Percentiles rank a stretch among this genome's conserved stretches.
These are phyloP conservation scores for Candida hungchunana DNA, from an alignment of 805 yeast genomes.

Conservation along the genomic window DNA sequence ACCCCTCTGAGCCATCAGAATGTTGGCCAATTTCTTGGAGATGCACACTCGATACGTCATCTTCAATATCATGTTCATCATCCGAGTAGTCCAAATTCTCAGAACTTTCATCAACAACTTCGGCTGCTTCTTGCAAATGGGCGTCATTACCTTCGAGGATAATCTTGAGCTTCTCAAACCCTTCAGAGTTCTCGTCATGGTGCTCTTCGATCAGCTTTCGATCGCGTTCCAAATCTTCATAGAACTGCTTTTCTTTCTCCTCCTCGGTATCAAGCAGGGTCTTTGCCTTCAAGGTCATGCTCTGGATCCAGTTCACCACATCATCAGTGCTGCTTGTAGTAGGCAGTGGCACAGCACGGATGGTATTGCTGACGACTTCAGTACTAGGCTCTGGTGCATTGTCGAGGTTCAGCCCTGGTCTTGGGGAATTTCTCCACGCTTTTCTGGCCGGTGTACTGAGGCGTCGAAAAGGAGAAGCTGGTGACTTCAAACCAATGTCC, in stretches of 20 bases:
- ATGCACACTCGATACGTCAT: too few relatives aligned
- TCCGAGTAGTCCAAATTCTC: not conserved
- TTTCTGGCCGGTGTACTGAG: constrained; percentile 12
- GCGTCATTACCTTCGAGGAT: constrained; percentile 13
- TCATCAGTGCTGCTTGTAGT: constrained; percentile 15
- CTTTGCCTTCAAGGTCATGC: constrained; percentile 32
- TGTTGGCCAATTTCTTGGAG: too few relatives aligned
- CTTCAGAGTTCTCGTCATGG: constrained; percentile 19
- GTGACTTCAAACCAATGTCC: constrained; percentile 18
- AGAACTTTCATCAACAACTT: not conserved
- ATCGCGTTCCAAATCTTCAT: constrained; percentile 33
- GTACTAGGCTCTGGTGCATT: not conserved
- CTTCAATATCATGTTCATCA: constrained; percentile 1
- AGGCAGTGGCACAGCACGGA: not conserved
- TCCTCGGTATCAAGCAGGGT: constrained; percentile 29
- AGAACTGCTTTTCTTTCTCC: constrained; percentile 34
- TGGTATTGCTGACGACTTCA: not conserved
- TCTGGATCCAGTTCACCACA: constrained; percentile 32
- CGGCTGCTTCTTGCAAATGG: not conserved
- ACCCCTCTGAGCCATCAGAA: not conserved
- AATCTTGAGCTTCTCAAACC: constrained; percentile 22
- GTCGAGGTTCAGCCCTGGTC: not conserved
- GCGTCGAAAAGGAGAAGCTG: constrained; percentile 25
- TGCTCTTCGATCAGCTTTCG: constrained; percentile 20
- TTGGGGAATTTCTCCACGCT: constrained; percentile 2